phyloP scores from a whole-genome alignment of 2,329 filamentous ascomycete genomes.

The Neodidymelliopsis sp. region DNA sequence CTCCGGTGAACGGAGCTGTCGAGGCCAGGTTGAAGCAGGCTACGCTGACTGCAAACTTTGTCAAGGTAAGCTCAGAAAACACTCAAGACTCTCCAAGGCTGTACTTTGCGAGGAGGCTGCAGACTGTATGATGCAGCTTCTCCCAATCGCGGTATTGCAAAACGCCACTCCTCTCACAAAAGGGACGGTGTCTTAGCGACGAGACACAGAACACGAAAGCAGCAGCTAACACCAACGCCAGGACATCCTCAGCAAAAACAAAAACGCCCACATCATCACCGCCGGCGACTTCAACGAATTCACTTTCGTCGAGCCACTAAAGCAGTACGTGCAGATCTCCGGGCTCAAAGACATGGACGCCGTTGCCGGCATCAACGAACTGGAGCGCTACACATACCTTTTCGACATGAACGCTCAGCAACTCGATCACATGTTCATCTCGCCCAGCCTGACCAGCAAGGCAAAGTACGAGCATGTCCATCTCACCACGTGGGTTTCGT shows the following conservation, averaged over 20 bases:
- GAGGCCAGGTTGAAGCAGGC: constrained; percentile 65
- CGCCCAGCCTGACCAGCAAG: constrained; percentile 56
- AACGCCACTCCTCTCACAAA: constrained; percentile 28
- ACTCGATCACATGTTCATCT: constrained; percentile 75
- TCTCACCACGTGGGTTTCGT: constrained; percentile 70
- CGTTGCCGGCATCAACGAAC: constrained; percentile 58
- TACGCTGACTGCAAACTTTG: constrained; percentile 60
- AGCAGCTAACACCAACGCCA: constrained; percentile 42
- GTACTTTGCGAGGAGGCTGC: constrained; percentile 25
- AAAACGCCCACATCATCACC: constrained; percentile 64
- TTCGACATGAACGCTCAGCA: constrained; percentile 74
- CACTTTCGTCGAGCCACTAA: constrained; percentile 66
- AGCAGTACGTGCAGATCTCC: constrained; percentile 61
- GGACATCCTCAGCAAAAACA: constrained; percentile 63
- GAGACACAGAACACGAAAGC: not conserved
- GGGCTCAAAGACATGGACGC: constrained; percentile 69
- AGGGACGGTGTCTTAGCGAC: constrained; percentile 4
- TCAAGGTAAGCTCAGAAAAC: constrained; percentile 37
- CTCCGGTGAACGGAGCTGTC: constrained; percentile 71
- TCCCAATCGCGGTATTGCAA: constrained; percentile 15
- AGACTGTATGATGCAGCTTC: constrained; percentile 17
- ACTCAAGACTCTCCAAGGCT: constrained; percentile 8
- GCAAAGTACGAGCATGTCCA: constrained; percentile 71
- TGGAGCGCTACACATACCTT: constrained; percentile 74
- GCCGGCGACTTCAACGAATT: constrained; percentile 80